Evolutionary conservation across 2,329 filamentous ascomycete genomes (phyloP), one percentile per base, ranked within the genome.

Genomic region (Aspergillus eucalypticola): DNA sequence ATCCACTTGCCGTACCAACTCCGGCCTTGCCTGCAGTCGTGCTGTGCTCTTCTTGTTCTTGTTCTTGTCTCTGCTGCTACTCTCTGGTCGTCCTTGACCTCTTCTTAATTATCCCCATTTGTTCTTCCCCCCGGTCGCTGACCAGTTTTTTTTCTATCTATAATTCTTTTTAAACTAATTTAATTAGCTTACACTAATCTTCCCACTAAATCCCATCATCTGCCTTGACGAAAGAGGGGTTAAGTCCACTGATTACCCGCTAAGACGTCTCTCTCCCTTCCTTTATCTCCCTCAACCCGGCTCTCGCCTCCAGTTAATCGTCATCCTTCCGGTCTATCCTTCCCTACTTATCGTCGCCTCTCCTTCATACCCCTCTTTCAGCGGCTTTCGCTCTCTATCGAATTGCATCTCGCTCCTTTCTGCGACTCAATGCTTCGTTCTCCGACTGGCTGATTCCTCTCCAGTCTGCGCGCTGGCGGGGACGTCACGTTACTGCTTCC

Each of bases 381-480:
- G 42, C 44, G 46, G 5, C 35, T 41, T 61, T 59, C 51, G 56
- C 25, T 60, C 49, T 46, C 54, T 59, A 51, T 56, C 54, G 57
- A 25, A 38, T 42, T 17, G 39, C 42, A 25, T 54, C 23, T 50
- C 41, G 17, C 41, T 59, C 58, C 55, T 56, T 55, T 52, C 39
- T 58, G 38, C 54, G 54, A 53, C 60, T 57, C 65, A 63, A 62
- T 64, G 59, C 61, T 63, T 67, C 58, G 44, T 51, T 53, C 63
- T 61, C 63, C 64, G 60, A 56, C 55, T 58, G 53, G 56, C 44
- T 66, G 65, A 60, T 50, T 21, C 62, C 41, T 52, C 54, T 55
- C 58, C 60, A 59, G 52, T 58, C 62, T 67, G 62, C 65, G 67
- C 66, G 61, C 68, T 66, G 63, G 69, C 66, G 66, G 70, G 66